Base-by-base conservation (phyloP, 768 basidiomycete species). In the Suillus cothurnatus region DNA sequence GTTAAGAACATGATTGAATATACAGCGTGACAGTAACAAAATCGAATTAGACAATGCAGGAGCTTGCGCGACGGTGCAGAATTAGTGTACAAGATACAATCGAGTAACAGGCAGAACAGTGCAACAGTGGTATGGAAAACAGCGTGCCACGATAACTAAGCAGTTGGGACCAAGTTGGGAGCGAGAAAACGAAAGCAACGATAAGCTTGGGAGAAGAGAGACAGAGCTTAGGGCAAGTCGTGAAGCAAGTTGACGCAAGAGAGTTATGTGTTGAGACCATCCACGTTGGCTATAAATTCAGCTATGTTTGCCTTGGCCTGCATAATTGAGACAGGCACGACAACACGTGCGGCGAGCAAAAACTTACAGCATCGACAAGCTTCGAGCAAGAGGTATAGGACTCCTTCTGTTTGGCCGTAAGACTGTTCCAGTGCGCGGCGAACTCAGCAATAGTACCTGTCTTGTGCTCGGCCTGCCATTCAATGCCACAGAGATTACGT, bases 391-490 rank as follows among this genome's bases (percentile, higher is more conserved):
- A 55, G 19, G 53, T 32, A 55, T 55, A 55, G 0, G 32, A 32
- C 21, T 55, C 31, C 53, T 32, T 55, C 53, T 34, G 31, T n/a
- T 55, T 12, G 31, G 53, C 32, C 21, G 53, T 32, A 14, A 55
- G 53, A 6, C 53, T 55, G 32, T 55, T 55, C 53, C 53, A 55
- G 53, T 55, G 12, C 6, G 53, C 32, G 4, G 32, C 21, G 12
- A 55, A 55, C 21, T 55, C 53, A 12, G 53, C 31, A 21, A 55
- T 55, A 32, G 53, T 55, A 32, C 53, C 53, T n/a, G 53, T 55
- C 31, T 55, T 55, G 53, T 55, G 53, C 21, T n/a, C 53, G 21
- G 53, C 53, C 21, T 55, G 31, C 31, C 53, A 55, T 34, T 55
- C 53, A 7, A 55, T 55, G n/a, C 53, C 53, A n/a, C 53, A 55